These are phyloP conservation scores for Trichoderma koningiopsis DNA, from an alignment of 2,329 filamentous ascomycete genomes.

Conservation along the genomic window DNA sequence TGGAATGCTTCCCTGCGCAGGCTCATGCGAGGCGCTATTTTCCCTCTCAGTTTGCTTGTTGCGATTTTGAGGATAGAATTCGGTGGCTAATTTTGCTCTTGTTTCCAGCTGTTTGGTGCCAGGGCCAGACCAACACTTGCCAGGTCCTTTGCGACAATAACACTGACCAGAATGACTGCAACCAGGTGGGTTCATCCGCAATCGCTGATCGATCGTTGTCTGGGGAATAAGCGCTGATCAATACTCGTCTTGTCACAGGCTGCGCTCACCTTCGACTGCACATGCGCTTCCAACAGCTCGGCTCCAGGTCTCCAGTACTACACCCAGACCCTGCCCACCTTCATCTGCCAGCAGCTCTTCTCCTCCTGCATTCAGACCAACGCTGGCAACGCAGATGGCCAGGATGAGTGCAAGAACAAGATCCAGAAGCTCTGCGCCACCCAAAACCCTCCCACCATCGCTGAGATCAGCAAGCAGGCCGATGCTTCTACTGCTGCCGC, in stretches of 20 bases:
- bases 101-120: constrained; percentile 54
- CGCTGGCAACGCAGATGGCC: constrained; percentile 45
- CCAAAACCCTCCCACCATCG: constrained; percentile 40
- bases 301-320: constrained; percentile 57
- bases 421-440: constrained; percentile 52
- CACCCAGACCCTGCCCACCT: constrained; percentile 54
- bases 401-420: constrained; percentile 51
- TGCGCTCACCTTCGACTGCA: constrained; percentile 52
- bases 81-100: constrained; percentile 14
- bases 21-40: neutral
- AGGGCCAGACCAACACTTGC: constrained; percentile 55
- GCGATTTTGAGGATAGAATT: neutral
- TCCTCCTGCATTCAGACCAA: constrained; percentile 49
- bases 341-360: constrained; percentile 55
- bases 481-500: constrained; percentile 25
- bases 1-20: neutral
- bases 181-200: constrained; percentile 43
- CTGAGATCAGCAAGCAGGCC: constrained; percentile 30
- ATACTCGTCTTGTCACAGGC: constrained; percentile 35
- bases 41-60: neutral
- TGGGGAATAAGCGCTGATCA: constrained; percentile 24
- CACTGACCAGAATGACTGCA: constrained; percentile 48
- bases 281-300: constrained; percentile 51
- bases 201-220: constrained; percentile 13
- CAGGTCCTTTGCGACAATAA: constrained; percentile 47